A percentile compares a stretch with the other conserved stretches of the same genome.
Evolutionary conservation across 2,329 filamentous ascomycete genomes (phyloP).

Genomic region (Pseudogymnoascus sp.): DNA sequence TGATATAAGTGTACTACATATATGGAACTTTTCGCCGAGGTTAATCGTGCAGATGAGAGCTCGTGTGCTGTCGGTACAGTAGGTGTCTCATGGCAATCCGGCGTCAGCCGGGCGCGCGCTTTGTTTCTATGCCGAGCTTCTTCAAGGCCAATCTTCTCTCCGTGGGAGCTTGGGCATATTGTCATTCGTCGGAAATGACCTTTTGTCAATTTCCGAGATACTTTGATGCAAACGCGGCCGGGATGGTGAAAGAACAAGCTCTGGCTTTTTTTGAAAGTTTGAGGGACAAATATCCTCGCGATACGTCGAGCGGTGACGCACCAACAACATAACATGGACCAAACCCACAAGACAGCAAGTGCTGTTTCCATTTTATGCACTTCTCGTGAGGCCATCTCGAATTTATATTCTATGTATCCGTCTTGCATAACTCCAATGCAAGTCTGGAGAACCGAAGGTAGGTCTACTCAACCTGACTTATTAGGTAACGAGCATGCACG

Average conservation of each 20-base stretch:
- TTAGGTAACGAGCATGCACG: too few species aligned
- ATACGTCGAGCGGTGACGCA: neutral
- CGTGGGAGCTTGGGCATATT: neutral
- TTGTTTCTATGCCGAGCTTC: neutral
- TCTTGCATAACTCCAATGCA: neutral
- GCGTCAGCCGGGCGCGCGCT: neutral
- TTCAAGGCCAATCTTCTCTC: neutral
- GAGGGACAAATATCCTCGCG: neutral
- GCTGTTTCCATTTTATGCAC: neutral
- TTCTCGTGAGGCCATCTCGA: neutral
- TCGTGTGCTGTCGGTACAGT: neutral
- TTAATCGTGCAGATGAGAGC: neutral
- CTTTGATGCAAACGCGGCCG: neutral
- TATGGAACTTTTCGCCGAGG: neutral
- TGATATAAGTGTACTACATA: neutral
- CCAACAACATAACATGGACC: neutral
- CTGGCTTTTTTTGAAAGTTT: neutral
- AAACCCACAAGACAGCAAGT: neutral
- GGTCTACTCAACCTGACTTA: too few species aligned
- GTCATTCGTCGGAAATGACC: neutral
- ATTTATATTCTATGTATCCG: neutral
- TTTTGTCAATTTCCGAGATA: neutral
- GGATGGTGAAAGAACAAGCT: too few species aligned
- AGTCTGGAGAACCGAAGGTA: neutral
- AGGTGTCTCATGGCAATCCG: neutral